Evolutionary conservation across 106 monocot genomes (phyloP).

Genomic region (Ottelia alismoides): DNA sequence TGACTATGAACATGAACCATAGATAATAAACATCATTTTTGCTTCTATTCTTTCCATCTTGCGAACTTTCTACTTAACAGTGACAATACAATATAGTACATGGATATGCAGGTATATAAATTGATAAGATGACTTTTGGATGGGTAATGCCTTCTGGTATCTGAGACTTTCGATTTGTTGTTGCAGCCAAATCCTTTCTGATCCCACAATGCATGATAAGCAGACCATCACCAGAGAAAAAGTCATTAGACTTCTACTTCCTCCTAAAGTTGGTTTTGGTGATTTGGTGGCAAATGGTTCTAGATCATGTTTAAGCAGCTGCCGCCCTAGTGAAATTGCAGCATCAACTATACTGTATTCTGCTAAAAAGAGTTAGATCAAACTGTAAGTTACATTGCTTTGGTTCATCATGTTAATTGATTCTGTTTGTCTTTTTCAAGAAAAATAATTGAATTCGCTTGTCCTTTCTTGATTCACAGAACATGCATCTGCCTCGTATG

Average conservation of each 20-base stretch:
- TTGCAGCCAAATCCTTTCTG: constrained; percentile 45
- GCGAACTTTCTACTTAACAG: neutral
- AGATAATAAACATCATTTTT: neutral
- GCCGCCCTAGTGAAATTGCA: constrained; percentile 58
- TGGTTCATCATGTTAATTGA: too few relatives aligned
- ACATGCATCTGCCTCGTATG: too few relatives aligned
- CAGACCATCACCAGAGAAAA: constrained; percentile 43
- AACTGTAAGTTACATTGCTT: too few relatives aligned
- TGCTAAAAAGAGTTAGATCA: too few relatives aligned
- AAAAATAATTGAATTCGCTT: too few relatives aligned
- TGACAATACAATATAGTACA: neutral
- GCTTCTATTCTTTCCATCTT: neutral
- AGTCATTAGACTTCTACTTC: constrained; percentile 36
- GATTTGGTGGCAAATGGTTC: constrained; percentile 2
- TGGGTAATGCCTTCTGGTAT: neutral
- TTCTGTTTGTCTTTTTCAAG: too few relatives aligned
- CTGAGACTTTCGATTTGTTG: neutral
- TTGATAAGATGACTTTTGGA: neutral
- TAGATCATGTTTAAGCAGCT: neutral
- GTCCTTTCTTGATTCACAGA: too few relatives aligned
- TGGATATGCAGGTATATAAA: neutral
- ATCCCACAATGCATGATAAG: constrained; percentile 29
- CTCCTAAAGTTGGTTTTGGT: constrained; percentile 12
- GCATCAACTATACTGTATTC: constrained; percentile 45
- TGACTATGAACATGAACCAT: neutral